A percentile compares a stretch with the other conserved stretches of the same genome.
These are phyloP conservation scores for Pythium diclinum DNA, from an alignment of 352 stramenopile species.

Conservation along the genomic window DNA sequence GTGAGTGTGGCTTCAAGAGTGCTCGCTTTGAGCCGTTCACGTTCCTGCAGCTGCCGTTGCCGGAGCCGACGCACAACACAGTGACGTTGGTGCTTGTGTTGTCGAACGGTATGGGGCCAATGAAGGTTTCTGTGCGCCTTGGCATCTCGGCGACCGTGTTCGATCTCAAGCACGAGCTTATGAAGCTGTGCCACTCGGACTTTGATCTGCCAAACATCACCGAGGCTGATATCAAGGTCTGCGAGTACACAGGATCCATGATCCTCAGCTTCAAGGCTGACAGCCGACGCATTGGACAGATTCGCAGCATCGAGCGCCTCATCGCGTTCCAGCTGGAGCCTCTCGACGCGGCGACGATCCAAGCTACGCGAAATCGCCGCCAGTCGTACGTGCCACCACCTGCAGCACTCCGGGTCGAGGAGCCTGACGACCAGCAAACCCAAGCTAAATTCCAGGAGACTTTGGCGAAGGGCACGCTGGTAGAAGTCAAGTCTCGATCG, in stretches of 20 bases:
- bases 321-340: slow-evolving; percentile 85
- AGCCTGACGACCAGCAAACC: slow-evolving; percentile 30
- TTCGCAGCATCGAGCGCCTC: slow-evolving; percentile 82
- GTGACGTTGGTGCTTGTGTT: slow-evolving; percentile 80
- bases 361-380: slow-evolving; percentile 71
- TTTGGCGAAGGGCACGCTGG: slow-evolving; percentile 52
- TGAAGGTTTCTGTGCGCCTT: slow-evolving; percentile 78
- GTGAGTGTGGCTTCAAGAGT: slow-evolving; percentile 93
- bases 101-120: slow-evolving; percentile 63
- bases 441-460: slow-evolving; percentile 50
- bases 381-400: slow-evolving; percentile 59
- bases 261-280: slow-evolving; percentile 88
- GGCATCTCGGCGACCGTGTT: slow-evolving; percentile 83
- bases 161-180: slow-evolving; percentile 83
- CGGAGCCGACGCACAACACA: slow-evolving; percentile 83
- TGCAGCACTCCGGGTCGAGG: slow-evolving; percentile 25
- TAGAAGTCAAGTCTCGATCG: slow-evolving; percentile 68
- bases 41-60: slow-evolving; percentile 83
- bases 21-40: slow-evolving; percentile 94
- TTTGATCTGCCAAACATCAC: slow-evolving; percentile 61
- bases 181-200: slow-evolving; percentile 74
- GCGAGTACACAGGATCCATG: slow-evolving; percentile 82
- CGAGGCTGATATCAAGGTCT: slow-evolving; percentile 83
- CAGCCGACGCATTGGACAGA: slow-evolving; percentile 77
- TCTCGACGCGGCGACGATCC: slow-evolving; percentile 58